phyloP scores from a whole-genome alignment of 2,329 filamentous ascomycete species.

The Cordyceps farinosa region DNA sequence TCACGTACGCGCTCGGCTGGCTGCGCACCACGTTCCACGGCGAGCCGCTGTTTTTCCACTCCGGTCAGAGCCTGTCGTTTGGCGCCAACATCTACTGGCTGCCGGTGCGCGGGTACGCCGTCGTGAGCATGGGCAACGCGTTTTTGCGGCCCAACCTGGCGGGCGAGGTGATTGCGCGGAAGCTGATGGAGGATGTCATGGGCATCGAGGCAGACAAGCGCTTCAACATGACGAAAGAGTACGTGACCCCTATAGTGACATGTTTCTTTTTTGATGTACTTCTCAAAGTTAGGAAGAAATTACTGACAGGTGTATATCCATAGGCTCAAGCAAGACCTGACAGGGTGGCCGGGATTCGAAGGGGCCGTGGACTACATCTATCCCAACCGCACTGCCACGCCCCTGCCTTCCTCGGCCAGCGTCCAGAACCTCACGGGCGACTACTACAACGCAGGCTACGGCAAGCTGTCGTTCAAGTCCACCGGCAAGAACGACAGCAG shows the following conservation, averaged over 20 bases:
- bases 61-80: neutral
- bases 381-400: neutral
- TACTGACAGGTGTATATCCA: neutral
- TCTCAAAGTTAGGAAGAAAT: too few relatives aligned
- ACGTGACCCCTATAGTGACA: neutral
- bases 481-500: neutral
- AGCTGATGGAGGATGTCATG: neutral
- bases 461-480: neutral
- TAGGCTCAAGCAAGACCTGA: neutral
- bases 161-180: neutral
- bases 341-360: neutral
- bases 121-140: neutral
- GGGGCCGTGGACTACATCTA: neutral
- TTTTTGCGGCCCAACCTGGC: neutral
- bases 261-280: too few relatives aligned
- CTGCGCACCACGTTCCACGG: neutral
- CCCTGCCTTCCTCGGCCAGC: neutral
- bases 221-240: neutral
- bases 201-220: neutral
- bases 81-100: constrained; percentile 9
- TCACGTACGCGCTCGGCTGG: constrained; percentile 4
- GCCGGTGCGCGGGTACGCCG: neutral
- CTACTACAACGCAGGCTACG: neutral
- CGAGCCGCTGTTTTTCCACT: neutral
- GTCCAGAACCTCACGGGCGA: neutral